Evolutionary conservation across 192 early-diverging fungal species (phyloP).

Genomic region (Gaertneriomyces semiglobifer): DNA sequence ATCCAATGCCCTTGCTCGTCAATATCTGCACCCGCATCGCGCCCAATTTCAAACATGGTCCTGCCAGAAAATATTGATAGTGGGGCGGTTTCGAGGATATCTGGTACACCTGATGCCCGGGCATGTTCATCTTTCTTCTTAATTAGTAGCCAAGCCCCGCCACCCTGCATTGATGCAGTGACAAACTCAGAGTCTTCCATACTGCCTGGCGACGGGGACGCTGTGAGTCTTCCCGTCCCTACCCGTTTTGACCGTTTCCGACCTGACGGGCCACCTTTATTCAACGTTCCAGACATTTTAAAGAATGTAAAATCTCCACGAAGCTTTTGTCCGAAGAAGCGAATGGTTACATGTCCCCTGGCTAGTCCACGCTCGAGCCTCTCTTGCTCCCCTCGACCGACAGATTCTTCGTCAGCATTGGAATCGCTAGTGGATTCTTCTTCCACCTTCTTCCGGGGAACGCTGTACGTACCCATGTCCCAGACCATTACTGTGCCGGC

Average conservation of each 20-base stretch:
- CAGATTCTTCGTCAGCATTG: slow-evolving; percentile 4
- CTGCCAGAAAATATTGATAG: background rate
- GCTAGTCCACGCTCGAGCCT: slow-evolving; percentile 7
- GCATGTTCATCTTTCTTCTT: slow-evolving; percentile 9
- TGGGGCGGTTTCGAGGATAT: background rate
- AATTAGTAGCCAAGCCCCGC: slow-evolving; percentile 4
- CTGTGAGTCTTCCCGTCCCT: background rate
- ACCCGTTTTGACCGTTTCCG: background rate
- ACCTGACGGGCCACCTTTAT: background rate
- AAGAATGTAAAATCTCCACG: slow-evolving; percentile 3
- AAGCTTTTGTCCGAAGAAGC: slow-evolving; percentile 3
- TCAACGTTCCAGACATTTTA: background rate
- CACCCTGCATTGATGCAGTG: background rate
- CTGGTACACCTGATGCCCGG: background rate
- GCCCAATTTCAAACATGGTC: background rate
- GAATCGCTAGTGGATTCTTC: slow-evolving; percentile 7
- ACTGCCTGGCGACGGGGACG: background rate
- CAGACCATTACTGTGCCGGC: slow-evolving; percentile 12
- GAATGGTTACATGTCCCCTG: background rate
- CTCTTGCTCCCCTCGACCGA: slow-evolving; percentile 11
- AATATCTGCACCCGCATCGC: background rate
- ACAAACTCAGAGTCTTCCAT: background rate
- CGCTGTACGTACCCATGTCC: slow-evolving; percentile 17
- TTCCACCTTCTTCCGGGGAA: slow-evolving; percentile 22
- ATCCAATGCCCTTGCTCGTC: slow-evolving; percentile 2